Conservation (phyloP, 306 rosid genomes). For the Acacia acuminata region DNA sequence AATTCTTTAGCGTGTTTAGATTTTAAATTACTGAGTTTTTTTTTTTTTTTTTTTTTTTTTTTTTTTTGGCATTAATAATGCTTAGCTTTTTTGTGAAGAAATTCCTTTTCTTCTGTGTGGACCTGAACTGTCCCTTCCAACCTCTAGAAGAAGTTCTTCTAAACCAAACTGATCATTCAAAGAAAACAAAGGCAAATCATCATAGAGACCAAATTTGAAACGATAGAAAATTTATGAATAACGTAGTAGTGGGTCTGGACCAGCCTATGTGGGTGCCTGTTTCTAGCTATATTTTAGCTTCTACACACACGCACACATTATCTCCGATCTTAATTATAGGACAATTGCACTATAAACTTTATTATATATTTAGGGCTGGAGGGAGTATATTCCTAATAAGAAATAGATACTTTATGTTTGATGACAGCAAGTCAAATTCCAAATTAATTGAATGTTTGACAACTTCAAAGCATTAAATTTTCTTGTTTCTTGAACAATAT, state of each 20-base stretch:
- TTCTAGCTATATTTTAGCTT: neutral
- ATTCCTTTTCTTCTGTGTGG: conserved; percentile 23
- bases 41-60: neutral
- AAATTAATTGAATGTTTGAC: conserved; percentile 17
- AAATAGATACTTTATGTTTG: neutral
- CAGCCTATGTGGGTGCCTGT: neutral
- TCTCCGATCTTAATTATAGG: no score
- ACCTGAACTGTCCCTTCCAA: conserved; percentile 4
- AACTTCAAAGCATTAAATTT: neutral
- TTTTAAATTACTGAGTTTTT: neutral
- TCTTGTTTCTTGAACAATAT: neutral
- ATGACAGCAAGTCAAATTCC: conserved; percentile 14
- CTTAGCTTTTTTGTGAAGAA: conserved; percentile 4
- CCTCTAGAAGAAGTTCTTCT: neutral
- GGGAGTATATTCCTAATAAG: neutral
- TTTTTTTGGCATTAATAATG: neutral
- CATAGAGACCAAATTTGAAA: neutral
- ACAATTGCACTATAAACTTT: no score
- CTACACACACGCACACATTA: no score
- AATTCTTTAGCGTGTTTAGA: neutral
- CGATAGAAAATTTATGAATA: neutral
- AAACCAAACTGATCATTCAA: neutral
- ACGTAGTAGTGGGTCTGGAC: conserved; percentile 4
- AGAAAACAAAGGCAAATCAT: neutral
- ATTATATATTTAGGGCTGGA: no score